phyloP scores from a whole-genome alignment of 1,284 basidiomycete genomes.

The Heterobasidion irregulare region DNA sequence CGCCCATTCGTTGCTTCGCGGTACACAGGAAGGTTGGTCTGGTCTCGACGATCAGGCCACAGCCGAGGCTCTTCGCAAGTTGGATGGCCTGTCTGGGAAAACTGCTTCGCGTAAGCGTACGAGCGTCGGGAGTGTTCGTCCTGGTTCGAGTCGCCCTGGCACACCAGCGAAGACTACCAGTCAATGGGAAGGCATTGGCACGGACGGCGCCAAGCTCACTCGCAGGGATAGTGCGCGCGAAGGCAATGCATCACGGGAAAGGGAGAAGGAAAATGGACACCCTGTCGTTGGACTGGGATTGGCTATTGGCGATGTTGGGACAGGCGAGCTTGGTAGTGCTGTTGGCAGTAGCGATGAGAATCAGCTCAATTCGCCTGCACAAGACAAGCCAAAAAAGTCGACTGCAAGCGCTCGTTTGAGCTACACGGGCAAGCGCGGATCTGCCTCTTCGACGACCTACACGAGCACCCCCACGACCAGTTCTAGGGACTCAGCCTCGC shows the following conservation, averaged over 20 bases:
- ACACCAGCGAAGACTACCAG: conserved; percentile 55
- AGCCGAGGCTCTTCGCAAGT: conserved; percentile 84
- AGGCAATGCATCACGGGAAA: conserved; percentile 21
- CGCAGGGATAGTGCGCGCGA: conserved; percentile 38
- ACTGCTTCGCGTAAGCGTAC: conserved; percentile 41
- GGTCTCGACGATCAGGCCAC: conserved; percentile 82
- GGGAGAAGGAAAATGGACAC: conserved; percentile 19
- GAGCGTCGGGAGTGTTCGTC: conserved; percentile 12
- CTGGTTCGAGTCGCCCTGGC: conserved; percentile 56
- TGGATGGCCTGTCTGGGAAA: conserved; percentile 84
- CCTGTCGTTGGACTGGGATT: conserved; percentile 25
- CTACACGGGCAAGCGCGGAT: conserved; percentile 78
- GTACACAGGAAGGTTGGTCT: conserved; percentile 80
- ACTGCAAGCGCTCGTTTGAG: conserved; percentile 52
- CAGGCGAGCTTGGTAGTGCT: conserved; percentile 28
- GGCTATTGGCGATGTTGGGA: conserved; percentile 28
- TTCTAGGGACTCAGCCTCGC: conserved; percentile 76
- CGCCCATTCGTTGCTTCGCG: conserved; percentile 71
- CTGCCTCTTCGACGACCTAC: conserved; percentile 81
- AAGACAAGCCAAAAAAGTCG: conserved; percentile 63
- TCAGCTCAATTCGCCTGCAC: conserved; percentile 27
- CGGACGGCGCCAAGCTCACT: conserved; percentile 40
- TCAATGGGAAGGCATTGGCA: conserved; percentile 61
- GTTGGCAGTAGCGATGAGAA: conserved; percentile 41
- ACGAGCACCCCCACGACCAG: conserved; percentile 66